Percentiles rank a stretch among this genome's conserved stretches.
Conservation (phyloP, 2,329 filamentous ascomycete genomes). For the Pseudopithomyces chartarum region DNA sequence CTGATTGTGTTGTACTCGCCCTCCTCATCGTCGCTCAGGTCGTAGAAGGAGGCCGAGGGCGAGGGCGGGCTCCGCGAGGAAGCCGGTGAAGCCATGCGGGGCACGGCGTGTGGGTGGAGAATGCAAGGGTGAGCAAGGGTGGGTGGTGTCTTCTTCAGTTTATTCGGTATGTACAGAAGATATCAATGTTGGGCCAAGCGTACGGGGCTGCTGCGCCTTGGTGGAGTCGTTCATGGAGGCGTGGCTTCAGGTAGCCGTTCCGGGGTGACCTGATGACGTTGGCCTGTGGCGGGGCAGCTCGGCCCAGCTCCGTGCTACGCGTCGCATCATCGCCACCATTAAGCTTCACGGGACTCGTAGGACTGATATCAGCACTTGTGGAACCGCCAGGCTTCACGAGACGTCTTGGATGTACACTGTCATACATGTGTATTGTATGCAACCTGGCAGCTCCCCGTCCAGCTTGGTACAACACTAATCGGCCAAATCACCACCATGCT, state of each 20-base stretch:
- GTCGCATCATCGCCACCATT: conserved; percentile 9
- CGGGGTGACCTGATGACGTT: conserved; percentile 19
- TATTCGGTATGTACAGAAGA: too few relatives aligned
- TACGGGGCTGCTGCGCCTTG: not conserved
- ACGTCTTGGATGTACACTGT: too few relatives aligned
- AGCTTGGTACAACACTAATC: too few relatives aligned
- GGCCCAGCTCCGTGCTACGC: not conserved
- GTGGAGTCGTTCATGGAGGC: conserved; percentile 11
- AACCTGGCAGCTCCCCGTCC: too few relatives aligned
- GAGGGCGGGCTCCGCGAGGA: conserved; percentile 59
- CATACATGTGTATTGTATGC: too few relatives aligned
- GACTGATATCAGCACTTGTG: too few relatives aligned
- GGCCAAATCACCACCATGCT: not conserved
- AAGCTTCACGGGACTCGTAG: not conserved
- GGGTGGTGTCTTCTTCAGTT: not conserved
- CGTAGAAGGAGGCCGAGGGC: conserved; percentile 88
- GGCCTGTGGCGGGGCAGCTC: conserved; percentile 5
- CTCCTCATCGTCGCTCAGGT: conserved; percentile 95
- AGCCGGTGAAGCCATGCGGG: conserved; percentile 39
- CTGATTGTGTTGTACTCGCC: conserved; percentile 93
- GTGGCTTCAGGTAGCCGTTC: not conserved
- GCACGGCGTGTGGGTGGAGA: conserved; percentile 15
- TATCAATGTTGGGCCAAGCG: not conserved
- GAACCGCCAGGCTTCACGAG: too few relatives aligned
- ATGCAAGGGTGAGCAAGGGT: too few relatives aligned